phyloP scores from a whole-genome alignment of 192 early-diverging fungal species.

The Coemansia sp. region DNA sequence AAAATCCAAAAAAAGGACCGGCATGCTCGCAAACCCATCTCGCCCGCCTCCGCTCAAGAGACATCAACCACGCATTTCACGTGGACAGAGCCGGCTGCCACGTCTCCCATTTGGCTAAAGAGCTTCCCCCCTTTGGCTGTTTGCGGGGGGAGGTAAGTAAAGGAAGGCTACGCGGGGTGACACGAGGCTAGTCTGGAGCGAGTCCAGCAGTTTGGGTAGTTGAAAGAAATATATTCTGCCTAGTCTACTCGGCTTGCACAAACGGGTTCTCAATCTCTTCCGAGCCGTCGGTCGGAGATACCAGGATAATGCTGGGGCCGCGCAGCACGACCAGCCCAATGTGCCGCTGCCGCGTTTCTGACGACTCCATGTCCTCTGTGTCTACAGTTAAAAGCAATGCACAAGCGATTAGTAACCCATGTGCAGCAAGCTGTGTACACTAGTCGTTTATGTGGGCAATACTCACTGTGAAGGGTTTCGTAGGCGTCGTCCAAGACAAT shows the following conservation, averaged over 20 bases:
- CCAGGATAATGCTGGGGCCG: constrained; percentile 83
- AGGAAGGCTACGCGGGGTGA: not conserved
- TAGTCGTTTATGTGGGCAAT: not conserved
- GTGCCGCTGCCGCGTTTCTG: constrained; percentile 56
- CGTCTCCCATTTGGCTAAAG: not conserved
- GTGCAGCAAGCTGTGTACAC: not conserved
- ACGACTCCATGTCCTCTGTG: constrained; percentile 18
- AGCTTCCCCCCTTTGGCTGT: not conserved
- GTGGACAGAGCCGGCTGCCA: not conserved
- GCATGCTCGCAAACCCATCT: not conserved
- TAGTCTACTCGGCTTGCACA: constrained; percentile 43
- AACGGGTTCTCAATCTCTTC: constrained; percentile 94
- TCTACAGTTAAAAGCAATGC: constrained; percentile 8
- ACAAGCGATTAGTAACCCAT: not conserved
- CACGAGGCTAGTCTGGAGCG: not conserved
- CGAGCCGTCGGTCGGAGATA: constrained; percentile 87
- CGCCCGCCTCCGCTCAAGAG: not conserved
- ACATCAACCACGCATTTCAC: not conserved
- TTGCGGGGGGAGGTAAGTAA: not conserved
- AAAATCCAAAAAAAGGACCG: not conserved
- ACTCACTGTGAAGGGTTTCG: constrained; percentile 73
- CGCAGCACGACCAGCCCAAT: constrained; percentile 88
- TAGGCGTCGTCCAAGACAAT: constrained; percentile 91
- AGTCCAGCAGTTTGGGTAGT: not conserved
- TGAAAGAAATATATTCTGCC: not conserved